These are phyloP conservation scores for Ophiorrhiza pumila DNA, from an alignment of 257 asterid genomes.

Conservation along the genomic window DNA sequence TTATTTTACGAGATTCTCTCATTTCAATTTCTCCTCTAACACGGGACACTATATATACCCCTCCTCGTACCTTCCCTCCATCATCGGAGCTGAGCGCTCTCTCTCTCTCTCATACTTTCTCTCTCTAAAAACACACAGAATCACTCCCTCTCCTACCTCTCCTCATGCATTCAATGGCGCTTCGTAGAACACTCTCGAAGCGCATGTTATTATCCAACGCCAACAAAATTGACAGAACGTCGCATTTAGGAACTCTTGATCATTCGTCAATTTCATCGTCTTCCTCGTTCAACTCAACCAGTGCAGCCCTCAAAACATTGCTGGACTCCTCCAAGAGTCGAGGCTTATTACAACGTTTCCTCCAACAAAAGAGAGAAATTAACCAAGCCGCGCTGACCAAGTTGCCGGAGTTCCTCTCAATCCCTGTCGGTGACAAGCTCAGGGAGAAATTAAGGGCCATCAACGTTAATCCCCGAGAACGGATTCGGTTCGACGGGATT, in stretches of 20 bases:
- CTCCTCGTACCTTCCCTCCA: constrained; percentile 19
- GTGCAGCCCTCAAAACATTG: constrained; percentile 13
- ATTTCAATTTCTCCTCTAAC: constrained; percentile 7
- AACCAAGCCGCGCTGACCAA: constrained; percentile 35
- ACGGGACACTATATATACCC: constrained; percentile 38
- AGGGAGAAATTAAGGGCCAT: constrained; percentile 49
- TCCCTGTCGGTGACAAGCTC: constrained; percentile 65
- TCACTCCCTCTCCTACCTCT: background rate
- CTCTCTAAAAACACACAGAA: background rate
- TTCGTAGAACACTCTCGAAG: constrained; percentile 36
- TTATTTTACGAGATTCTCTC: background rate
- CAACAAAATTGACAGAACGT: background rate
- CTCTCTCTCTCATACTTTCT: constrained; percentile 5
- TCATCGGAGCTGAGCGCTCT: constrained; percentile 27
- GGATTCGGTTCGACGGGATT: constrained; percentile 31
- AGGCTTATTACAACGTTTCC: constrained; percentile 41
- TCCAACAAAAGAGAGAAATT: constrained; percentile 49
- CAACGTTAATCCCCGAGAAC: constrained; percentile 32
- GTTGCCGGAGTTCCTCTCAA: constrained; percentile 47
- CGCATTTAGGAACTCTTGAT: background rate
- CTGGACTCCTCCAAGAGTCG: constrained; percentile 24
- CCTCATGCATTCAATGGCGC: constrained; percentile 49
- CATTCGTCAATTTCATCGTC: constrained; percentile 34
- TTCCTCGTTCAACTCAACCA: constrained; percentile 20
- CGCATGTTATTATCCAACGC: constrained; percentile 13